Evolutionary conservation across 306 rosid genomes (phyloP), one percentile per base, ranked within the genome.

Genomic region (Benincasa hispida): DNA sequence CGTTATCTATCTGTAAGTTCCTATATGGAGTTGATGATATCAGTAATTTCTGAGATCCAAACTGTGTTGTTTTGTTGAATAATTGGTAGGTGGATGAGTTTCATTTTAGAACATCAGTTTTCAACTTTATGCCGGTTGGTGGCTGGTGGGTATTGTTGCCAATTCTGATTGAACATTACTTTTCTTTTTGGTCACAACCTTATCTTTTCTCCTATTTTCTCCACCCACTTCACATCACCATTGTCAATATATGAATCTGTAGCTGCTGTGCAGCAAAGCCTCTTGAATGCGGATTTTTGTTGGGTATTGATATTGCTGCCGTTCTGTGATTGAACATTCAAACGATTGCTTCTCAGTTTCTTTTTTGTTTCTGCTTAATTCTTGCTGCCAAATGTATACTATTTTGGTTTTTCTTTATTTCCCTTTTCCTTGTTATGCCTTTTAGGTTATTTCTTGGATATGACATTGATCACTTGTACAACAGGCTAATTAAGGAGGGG

Each of bases 1-100:
- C 91, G 92, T 90, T 90, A 88, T 83, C 84, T 83, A 32, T 73
- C 84, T 83, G 86, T n/a, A 77, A 83, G 12, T 41, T 74, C 63
- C 81, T 61, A 3, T 0, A 22, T 55, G 86, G 81, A 56, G 13
- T 74, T 80, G 84, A 80, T 77, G 86, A 80, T 28, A 57, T 17
- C 8, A 24, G 0, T 51, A n/a, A 32, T 66, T 80, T 28, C 86
- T 80, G 82, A 77, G 82, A 80, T 83, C 78, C 74, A 68, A 39
- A 15, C 21, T 12, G 74, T 12, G 6, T 22, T 72, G 35, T 12
- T 42, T 4, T 53, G 3, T 24, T 39, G 24, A 0, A 41, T 41
- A 13, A n/a, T 42, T 39, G 2, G 2, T 21, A 12, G 65, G 63
- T n/a, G 28, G 30, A 39, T 37, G 2, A 10, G 53, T n/a, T 67